Conservation (phyloP, 2,329 filamentous ascomycete species). For the Fusarium chaquense region DNA sequence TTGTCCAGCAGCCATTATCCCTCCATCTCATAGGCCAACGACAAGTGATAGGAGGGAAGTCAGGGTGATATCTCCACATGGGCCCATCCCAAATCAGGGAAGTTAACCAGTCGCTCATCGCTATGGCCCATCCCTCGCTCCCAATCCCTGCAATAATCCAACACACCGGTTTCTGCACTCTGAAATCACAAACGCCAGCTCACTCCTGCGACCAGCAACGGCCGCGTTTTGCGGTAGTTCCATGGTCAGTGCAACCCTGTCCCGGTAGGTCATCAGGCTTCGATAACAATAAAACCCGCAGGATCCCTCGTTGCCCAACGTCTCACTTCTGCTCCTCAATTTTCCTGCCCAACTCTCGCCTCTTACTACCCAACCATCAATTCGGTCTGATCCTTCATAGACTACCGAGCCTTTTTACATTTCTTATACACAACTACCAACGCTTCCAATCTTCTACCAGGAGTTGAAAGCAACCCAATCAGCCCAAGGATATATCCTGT, state of each 20-base stretch:
- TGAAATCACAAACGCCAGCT: conserved; percentile 58
- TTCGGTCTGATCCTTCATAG: conserved; percentile 44
- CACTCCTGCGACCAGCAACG: conserved; percentile 63
- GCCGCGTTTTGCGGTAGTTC: conserved; percentile 48
- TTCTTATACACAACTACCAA: conserved; percentile 36
- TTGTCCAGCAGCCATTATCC: conserved; percentile 60
- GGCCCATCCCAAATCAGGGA: conserved; percentile 56
- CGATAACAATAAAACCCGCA: conserved; percentile 63
- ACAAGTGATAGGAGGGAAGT: conserved; percentile 59
- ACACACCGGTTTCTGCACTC: conserved; percentile 44
- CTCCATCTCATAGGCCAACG: conserved; percentile 53
- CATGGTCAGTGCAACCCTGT: conserved; percentile 47
- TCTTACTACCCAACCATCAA: conserved; percentile 55
- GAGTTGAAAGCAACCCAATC: conserved; percentile 43
- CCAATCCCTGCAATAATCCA: conserved; percentile 50
- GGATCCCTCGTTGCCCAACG: conserved; percentile 59
- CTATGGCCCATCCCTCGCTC: conserved; percentile 45
- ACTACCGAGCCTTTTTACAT: conserved; percentile 40
- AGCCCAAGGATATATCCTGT: conserved; percentile 48
- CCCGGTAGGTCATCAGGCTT: conserved; percentile 47
- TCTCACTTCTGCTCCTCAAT: conserved; percentile 47
- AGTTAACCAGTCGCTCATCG: conserved; percentile 52
- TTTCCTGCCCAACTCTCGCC: conserved; percentile 52
- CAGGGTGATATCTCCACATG: conserved; percentile 53
- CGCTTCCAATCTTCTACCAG: conserved; percentile 39